Evolutionary conservation across 805 yeast genomes (phyloP).

Genomic region (Ogataea sp.): DNA sequence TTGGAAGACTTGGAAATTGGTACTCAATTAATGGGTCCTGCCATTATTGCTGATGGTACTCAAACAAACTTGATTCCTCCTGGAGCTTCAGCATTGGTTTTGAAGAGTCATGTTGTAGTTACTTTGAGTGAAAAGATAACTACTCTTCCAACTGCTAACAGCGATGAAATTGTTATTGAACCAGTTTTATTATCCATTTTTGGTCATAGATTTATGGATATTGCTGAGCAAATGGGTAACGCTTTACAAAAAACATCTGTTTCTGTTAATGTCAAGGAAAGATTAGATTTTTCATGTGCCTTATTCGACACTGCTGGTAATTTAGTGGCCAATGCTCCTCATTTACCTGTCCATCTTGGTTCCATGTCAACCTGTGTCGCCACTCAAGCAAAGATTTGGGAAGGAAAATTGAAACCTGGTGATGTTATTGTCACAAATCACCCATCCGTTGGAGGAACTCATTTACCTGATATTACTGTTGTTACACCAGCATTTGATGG

Average conservation of each 20-base stretch:
- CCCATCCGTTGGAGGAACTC: constrained; percentile 79
- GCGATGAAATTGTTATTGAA: constrained; percentile 50
- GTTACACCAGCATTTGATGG: constrained; percentile 77
- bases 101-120: constrained; percentile 52
- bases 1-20: constrained; percentile 51
- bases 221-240: constrained; percentile 85
- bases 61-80: constrained; percentile 76
- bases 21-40: constrained; percentile 55
- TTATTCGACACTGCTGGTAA: constrained; percentile 70
- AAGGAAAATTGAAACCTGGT: constrained; percentile 54
- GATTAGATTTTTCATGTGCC: constrained; percentile 82
- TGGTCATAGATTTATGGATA: constrained; percentile 80
- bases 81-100: constrained; percentile 42
- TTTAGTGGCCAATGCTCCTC: constrained; percentile 82
- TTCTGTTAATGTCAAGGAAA: constrained; percentile 75
- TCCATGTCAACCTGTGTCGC: constrained; percentile 78
- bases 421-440: constrained; percentile 75
- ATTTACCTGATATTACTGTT: constrained; percentile 85
- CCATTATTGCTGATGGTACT: constrained; percentile 70
- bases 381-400: constrained; percentile 59
- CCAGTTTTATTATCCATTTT: constrained; percentile 71
- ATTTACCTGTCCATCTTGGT: constrained; percentile 80
- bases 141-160: not conserved
- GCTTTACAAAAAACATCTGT: constrained; percentile 74
- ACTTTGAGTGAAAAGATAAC: constrained; percentile 1